Percentiles rank a stretch among this genome's conserved stretches.
Evolutionary conservation across 1,284 basidiomycete species (phyloP).

Genomic region (Leccinum holopus): DNA sequence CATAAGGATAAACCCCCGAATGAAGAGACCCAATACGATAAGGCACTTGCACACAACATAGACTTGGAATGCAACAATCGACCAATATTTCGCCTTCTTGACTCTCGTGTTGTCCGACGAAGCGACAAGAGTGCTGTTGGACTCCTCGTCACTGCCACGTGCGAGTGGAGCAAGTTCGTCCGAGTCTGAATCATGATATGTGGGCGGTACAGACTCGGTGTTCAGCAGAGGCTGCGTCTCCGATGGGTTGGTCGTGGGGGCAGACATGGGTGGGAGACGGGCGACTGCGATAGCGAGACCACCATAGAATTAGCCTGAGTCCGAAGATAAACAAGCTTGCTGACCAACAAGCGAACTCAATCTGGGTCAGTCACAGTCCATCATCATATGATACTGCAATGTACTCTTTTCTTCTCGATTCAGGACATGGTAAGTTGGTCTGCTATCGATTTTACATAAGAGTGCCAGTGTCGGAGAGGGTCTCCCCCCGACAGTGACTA

Average conservation of each 20-base stretch:
- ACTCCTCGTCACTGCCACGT: conserved; percentile 23
- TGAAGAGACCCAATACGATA: conserved; percentile 48
- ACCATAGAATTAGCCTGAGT: neutral
- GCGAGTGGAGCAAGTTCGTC: neutral
- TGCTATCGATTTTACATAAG: no score
- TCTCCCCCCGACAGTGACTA: no score
- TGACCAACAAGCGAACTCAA: neutral
- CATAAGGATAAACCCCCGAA: conserved; percentile 69
- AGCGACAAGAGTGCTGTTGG: neutral
- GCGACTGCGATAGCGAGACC: neutral
- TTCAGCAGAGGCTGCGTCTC: conserved; percentile 28
- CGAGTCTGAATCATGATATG: conserved; percentile 11
- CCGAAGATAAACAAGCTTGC: neutral
- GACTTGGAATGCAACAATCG: conserved; percentile 30
- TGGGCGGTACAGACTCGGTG: conserved; percentile 11
- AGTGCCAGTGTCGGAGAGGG: no score
- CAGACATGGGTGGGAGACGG: conserved; percentile 26
- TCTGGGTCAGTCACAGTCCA: no score
- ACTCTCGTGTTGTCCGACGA: neutral
- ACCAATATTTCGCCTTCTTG: conserved; percentile 16
- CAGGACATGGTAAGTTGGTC: no score
- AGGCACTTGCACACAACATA: conserved; percentile 37
- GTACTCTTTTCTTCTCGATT: no score
- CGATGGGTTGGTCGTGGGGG: conserved; percentile 8
- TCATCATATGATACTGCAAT: no score